Evolutionary conservation across 208 protist genomes (phyloP).

Genomic region (Leishmania major): DNA sequence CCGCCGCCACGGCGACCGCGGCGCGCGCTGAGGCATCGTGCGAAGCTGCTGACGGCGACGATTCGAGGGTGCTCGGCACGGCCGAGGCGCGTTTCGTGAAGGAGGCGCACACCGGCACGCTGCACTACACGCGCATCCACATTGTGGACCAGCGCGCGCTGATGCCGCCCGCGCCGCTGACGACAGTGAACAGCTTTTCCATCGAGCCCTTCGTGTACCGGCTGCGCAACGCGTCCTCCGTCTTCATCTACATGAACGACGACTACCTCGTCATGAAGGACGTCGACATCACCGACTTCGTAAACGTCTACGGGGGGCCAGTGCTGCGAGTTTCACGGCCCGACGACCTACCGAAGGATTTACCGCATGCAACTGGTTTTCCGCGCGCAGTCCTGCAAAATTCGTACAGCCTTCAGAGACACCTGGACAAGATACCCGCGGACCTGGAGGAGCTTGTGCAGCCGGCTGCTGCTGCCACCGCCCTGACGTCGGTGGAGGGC

Average conservation of each 20-base stretch:
- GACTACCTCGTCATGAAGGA: slow-evolving; percentile 29
- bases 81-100: background rate
- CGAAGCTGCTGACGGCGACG: background rate
- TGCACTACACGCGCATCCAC: slow-evolving; percentile 23
- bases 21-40: background rate
- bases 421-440: background rate
- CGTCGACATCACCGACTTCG: slow-evolving; percentile 17
- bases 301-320: slow-evolving; percentile 7
- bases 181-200: background rate
- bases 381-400: background rate
- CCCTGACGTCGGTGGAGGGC: background rate
- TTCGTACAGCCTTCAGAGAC: background rate
- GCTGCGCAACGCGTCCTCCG: slow-evolving; percentile 15
- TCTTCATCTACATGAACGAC: slow-evolving; percentile 24
- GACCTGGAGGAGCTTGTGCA: slow-evolving; percentile 8
- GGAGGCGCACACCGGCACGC: slow-evolving; percentile 5
- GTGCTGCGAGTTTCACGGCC: background rate
- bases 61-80: background rate
- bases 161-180: slow-evolving; percentile 3
- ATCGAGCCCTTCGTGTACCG: slow-evolving; percentile 22
- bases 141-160: slow-evolving; percentile 21
- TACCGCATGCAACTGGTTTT: background rate
- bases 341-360: background rate
- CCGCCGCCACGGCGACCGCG: background rate
- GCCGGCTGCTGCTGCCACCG: background rate